phyloP scores from a whole-genome alignment of 2,329 filamentous ascomycete genomes.

The Cladosporium sp. region DNA sequence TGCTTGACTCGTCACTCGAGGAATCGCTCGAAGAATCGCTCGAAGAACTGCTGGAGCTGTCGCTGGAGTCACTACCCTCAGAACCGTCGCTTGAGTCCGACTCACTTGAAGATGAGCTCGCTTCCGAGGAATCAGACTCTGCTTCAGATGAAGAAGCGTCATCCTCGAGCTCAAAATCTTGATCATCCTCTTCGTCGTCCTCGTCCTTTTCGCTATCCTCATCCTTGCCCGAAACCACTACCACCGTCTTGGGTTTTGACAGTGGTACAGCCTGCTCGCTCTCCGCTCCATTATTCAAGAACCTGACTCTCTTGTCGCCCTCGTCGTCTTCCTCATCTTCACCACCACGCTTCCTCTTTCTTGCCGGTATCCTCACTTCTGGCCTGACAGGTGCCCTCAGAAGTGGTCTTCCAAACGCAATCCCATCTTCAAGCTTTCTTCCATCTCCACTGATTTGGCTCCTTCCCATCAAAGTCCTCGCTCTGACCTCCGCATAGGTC shows the following conservation, averaged over 20 bases:
- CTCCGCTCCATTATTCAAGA: not conserved
- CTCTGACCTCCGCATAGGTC: constrained; percentile 70
- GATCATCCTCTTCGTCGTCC: constrained; percentile 28
- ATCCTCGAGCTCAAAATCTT: constrained; percentile 27
- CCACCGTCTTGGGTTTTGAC: constrained; percentile 1
- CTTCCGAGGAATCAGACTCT: constrained; percentile 5
- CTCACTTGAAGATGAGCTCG: constrained; percentile 6
- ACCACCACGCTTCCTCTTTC: constrained; percentile 35
- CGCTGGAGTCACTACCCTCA: constrained; percentile 2
- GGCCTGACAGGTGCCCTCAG: constrained; percentile 46
- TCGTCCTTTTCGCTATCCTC: constrained; percentile 32
- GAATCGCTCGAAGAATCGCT: constrained; percentile 25
- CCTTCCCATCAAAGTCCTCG: constrained; percentile 72
- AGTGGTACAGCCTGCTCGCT: not conserved
- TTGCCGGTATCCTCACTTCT: constrained; percentile 41
- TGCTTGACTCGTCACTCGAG: constrained; percentile 19
- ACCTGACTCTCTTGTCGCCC: constrained; percentile 19
- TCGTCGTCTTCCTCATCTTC: constrained; percentile 38
- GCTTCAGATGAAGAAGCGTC: constrained; percentile 18
- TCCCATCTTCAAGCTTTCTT: constrained; percentile 78
- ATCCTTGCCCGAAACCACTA: constrained; percentile 44
- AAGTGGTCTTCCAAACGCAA: constrained; percentile 71
- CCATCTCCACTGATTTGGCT: constrained; percentile 79
- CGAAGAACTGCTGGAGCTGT: constrained; percentile 17
- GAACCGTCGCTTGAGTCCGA: constrained; percentile 10